Conservation (phyloP, 1,284 basidiomycete genomes). For the Vanrija sp. region DNA sequence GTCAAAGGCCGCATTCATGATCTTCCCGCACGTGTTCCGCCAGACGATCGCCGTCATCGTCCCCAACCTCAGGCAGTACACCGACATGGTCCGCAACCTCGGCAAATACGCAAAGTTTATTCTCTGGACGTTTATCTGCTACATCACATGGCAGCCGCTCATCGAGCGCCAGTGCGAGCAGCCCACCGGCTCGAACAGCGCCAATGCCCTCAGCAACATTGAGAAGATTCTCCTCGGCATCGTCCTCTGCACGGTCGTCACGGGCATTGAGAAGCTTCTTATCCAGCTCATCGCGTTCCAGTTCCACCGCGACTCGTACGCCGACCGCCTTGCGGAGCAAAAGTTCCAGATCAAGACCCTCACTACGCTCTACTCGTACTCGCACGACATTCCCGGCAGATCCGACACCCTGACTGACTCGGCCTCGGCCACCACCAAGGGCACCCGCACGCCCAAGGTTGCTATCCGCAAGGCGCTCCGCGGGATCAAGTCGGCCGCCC, state of each 20-base stretch:
- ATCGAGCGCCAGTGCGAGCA: conserved; percentile 49
- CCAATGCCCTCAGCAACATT: conserved; percentile 24
- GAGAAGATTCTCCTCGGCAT: conserved; percentile 60
- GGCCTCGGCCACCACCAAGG: conserved; percentile 46
- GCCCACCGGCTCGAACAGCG: conserved; percentile 3
- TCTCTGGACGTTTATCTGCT: conserved; percentile 64
- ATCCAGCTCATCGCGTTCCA: conserved; percentile 75
- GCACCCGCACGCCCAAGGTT: conserved; percentile 57
- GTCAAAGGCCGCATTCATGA: conserved; percentile 62
- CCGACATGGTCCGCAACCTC: conserved; percentile 69
- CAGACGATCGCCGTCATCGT: conserved; percentile 68
- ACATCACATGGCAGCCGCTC: conserved; percentile 66
- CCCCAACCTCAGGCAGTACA: conserved; percentile 64
- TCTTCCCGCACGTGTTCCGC: conserved; percentile 59
- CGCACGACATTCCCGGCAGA: conserved; percentile 65
- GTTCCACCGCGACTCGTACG: conserved; percentile 85
- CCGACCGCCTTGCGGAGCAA: conserved; percentile 79
- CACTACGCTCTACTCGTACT: conserved; percentile 73
- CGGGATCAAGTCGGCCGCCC: conserved; percentile 66
- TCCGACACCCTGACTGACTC: conserved; percentile 60
- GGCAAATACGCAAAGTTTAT: conserved; percentile 63
- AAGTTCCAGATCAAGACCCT: conserved; percentile 73
- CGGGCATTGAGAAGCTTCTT: conserved; percentile 77
- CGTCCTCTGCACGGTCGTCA: conserved; percentile 65
- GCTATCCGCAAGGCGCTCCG: conserved; percentile 69